Conservation (phyloP, 1,284 basidiomycete species). For the Moesziomyces parantarcticus region DNA sequence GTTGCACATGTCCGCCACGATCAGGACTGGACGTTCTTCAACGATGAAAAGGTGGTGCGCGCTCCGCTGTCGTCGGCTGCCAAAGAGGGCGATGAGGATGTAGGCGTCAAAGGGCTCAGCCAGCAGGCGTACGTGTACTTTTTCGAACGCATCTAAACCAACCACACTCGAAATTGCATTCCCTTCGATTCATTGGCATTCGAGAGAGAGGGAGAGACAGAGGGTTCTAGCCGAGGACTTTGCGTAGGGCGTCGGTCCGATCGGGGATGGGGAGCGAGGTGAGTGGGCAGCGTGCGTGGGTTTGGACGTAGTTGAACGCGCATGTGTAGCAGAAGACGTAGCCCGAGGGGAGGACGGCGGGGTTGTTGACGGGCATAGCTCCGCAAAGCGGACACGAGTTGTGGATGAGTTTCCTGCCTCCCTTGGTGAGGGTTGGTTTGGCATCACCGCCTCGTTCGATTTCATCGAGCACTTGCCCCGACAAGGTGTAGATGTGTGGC, state of each 20-base stretch:
- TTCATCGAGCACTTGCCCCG: conserved; percentile 26
- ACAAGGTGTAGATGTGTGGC: conserved; percentile 27
- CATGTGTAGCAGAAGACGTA: conserved; percentile 98
- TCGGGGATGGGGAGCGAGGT: conserved; percentile 79
- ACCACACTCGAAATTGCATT: neutral
- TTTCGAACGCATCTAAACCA: conserved; percentile 34
- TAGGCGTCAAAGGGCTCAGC: conserved; percentile 42
- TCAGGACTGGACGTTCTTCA: conserved; percentile 55
- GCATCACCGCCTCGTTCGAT: conserved; percentile 18
- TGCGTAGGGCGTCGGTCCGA: conserved; percentile 79
- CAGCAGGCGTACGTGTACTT: conserved; percentile 58
- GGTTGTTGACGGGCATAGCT: conserved; percentile 78
- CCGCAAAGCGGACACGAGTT: conserved; percentile 91
- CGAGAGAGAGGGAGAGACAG: neutral
- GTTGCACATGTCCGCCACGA: conserved; percentile 78
- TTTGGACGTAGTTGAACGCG: conserved; percentile 84
- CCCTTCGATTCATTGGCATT: neutral
- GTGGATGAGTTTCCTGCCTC: conserved; percentile 65
- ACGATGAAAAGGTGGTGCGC: conserved; percentile 53
- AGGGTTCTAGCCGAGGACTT: conserved; percentile 76
- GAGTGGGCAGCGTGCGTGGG: conserved; percentile 83
- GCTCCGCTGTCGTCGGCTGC: conserved; percentile 29
- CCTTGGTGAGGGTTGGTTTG: conserved; percentile 44
- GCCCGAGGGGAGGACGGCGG: conserved; percentile 88
- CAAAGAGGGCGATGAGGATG: conserved; percentile 24